phyloP scores from a whole-genome alignment of 371 early-diverging fungal genomes.

The Syncephalis plumigaleata region DNA sequence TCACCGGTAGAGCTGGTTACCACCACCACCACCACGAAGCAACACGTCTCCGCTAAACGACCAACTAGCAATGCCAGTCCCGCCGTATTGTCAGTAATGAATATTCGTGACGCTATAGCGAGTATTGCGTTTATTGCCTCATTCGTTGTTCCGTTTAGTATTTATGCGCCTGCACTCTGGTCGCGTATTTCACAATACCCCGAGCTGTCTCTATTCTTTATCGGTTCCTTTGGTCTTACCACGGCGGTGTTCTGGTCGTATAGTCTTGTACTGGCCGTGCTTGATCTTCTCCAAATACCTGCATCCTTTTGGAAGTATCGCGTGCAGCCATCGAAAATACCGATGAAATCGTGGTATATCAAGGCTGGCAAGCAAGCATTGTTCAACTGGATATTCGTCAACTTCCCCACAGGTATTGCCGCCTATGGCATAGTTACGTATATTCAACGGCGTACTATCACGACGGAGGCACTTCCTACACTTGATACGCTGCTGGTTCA shows the following conservation, averaged over 20 bases:
- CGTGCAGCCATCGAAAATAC: conserved; percentile 17
- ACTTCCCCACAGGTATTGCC: conserved; percentile 10
- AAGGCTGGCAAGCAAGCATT: conserved; percentile 13
- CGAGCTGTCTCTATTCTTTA: conserved; percentile 2
- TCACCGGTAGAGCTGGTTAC: too few relatives aligned
- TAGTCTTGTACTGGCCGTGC: conserved; percentile 9
- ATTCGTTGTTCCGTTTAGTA: too few relatives aligned
- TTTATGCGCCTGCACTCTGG: too few relatives aligned
- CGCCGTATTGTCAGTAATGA: too few relatives aligned
- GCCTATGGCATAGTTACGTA: conserved; percentile 10
- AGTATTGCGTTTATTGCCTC: too few relatives aligned
- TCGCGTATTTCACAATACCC: too few relatives aligned
- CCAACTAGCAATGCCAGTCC: too few relatives aligned
- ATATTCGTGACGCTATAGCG: too few relatives aligned
- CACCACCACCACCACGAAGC: too few relatives aligned
- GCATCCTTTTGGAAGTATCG: conserved; percentile 13
- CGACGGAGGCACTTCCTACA: conserved; percentile 11
- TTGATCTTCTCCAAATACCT: conserved; percentile 17
- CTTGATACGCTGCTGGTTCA: conserved; percentile 14
- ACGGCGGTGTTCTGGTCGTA: conserved; percentile 15
- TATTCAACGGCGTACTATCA: conserved; percentile 11
- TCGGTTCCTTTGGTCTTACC: conserved; percentile 10
- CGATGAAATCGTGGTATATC: conserved; percentile 11
- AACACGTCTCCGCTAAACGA: too few relatives aligned
- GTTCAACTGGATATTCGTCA: conserved; percentile 16